A percentile compares a stretch with the other conserved stretches of the same genome.
phyloP scores from a whole-genome alignment of 2,329 filamentous ascomycete species.

The Aspergillus thermomutatus region DNA sequence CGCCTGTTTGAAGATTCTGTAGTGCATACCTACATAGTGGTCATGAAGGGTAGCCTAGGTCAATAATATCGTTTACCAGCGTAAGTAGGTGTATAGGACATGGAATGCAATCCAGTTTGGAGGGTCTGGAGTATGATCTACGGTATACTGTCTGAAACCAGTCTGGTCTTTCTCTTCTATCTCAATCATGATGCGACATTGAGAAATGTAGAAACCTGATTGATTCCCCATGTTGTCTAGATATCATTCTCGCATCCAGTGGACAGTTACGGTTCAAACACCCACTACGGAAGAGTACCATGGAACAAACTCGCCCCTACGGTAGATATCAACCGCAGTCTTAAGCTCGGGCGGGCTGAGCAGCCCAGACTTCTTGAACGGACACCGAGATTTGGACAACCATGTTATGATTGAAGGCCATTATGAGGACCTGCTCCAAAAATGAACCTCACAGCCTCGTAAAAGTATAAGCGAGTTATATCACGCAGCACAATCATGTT shows the following conservation, averaged over 20 bases:
- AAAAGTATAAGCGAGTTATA: not conserved
- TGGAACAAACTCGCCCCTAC: not conserved
- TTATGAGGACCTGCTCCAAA: not conserved
- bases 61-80: not conserved
- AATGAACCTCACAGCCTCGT: not conserved
- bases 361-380: too few species aligned
- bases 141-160: too few species aligned
- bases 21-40: not conserved
- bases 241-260: too few species aligned
- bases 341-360: not conserved
- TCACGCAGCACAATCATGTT: not conserved
- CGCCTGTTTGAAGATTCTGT: not conserved
- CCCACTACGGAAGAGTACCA: not conserved
- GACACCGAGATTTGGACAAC: too few species aligned
- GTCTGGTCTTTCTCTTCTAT: too few species aligned
- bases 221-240: too few species aligned
- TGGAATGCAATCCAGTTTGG: not conserved
- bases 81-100: not conserved
- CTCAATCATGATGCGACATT: not conserved
- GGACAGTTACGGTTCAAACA: not conserved
- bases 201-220: not conserved
- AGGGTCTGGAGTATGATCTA: too few species aligned
- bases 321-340: not conserved
- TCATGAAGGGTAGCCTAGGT: too few species aligned
- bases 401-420: too few species aligned